phyloP scores from a whole-genome alignment of 1,284 basidiomycete species.

The Ceratobasidium sp. region DNA sequence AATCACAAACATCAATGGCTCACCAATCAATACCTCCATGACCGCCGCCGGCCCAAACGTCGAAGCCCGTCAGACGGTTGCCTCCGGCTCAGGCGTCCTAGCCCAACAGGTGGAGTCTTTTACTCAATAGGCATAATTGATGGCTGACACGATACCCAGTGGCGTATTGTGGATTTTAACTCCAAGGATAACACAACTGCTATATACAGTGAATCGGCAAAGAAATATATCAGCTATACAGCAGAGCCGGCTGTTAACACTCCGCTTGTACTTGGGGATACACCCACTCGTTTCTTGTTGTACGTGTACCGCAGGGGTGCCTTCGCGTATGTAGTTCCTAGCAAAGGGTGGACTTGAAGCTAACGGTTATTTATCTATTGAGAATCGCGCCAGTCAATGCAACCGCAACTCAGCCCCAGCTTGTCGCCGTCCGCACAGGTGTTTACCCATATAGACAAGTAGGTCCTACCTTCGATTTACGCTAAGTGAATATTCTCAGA shows the following conservation, averaged over 20 bases:
- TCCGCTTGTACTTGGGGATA: neutral
- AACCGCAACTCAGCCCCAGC: neutral
- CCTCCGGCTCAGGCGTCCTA: neutral
- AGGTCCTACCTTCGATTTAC: neutral
- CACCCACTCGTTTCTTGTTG: neutral
- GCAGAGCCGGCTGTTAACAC: neutral
- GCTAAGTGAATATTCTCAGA: too few species aligned
- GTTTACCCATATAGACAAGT: neutral
- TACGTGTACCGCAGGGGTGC: neutral
- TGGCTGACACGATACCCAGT: too few species aligned
- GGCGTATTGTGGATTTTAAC: neutral
- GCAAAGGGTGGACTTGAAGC: too few species aligned
- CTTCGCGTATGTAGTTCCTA: too few species aligned
- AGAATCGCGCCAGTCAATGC: too few species aligned
- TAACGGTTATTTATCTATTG: too few species aligned
- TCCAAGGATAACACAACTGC: slow-evolving; percentile 16
- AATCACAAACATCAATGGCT: neutral
- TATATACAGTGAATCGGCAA: neutral
- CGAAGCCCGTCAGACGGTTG: neutral
- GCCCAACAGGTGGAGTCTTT: neutral
- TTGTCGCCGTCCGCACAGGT: neutral
- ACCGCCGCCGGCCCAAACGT: neutral
- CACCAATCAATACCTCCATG: neutral
- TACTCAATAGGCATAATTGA: too few species aligned
- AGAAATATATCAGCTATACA: neutral